phyloP scores from a whole-genome alignment of 2,329 filamentous ascomycete species.

The Nothophaeocryptopus gaeumannii region DNA sequence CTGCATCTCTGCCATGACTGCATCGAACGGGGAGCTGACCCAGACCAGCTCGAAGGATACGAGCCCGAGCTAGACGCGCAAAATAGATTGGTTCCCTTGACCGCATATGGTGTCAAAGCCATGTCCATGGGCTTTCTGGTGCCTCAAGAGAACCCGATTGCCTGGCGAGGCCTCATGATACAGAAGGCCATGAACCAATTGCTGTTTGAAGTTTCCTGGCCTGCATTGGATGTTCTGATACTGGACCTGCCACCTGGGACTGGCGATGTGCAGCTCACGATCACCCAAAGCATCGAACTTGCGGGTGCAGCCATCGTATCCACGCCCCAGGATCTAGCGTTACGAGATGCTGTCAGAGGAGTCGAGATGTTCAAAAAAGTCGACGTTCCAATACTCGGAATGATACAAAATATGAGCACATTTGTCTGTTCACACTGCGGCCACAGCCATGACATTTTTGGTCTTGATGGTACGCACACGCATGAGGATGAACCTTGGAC shows the following conservation, averaged over 20 bases:
- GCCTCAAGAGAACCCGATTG: slow-evolving; percentile 74
- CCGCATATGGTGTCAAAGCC: slow-evolving; percentile 92
- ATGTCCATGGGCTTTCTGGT: slow-evolving; percentile 99
- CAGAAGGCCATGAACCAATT: slow-evolving; percentile 96
- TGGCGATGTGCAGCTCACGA: slow-evolving; percentile 93
- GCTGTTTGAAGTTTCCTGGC: slow-evolving; percentile 93
- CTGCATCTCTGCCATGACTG: neutral
- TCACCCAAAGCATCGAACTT: slow-evolving; percentile 88
- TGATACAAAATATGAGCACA: slow-evolving; percentile 89
- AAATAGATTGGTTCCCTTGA: slow-evolving; percentile 79
- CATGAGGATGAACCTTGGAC: neutral
- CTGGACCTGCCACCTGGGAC: slow-evolving; percentile 92
- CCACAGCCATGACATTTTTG: slow-evolving; percentile 38
- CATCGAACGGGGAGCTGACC: neutral
- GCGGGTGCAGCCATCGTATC: slow-evolving; percentile 78
- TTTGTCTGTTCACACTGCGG: slow-evolving; percentile 69
- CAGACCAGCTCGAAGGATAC: slow-evolving; percentile 31
- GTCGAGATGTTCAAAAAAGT: slow-evolving; percentile 91
- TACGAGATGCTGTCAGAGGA: slow-evolving; percentile 88
- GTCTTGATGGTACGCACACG: slow-evolving; percentile 31
- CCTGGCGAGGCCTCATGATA: slow-evolving; percentile 95
- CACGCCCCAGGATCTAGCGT: slow-evolving; percentile 87
- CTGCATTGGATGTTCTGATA: slow-evolving; percentile 79
- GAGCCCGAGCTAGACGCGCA: slow-evolving; percentile 39
- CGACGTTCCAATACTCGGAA: slow-evolving; percentile 73